Evolutionary conservation across 371 early-diverging fungal genomes (phyloP).

Genomic region (Mortierella sp.): DNA sequence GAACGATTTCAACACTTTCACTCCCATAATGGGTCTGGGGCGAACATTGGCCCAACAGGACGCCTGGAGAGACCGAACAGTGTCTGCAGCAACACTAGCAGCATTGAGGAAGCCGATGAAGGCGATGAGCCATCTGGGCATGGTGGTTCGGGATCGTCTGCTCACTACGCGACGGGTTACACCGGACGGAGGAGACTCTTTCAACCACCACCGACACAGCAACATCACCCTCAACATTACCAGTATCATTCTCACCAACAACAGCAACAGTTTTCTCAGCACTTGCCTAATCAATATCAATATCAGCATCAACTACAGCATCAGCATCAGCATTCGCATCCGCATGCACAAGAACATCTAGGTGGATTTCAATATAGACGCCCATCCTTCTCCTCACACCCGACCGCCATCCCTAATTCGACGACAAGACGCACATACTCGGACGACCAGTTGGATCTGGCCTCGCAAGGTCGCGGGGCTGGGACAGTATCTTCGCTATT

Average conservation of each 20-base stretch:
- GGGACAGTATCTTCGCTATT: neutral
- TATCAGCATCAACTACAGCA: neutral
- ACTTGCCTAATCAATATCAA: neutral
- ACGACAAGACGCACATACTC: slow-evolving; percentile 16
- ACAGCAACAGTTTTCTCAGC: slow-evolving; percentile 4
- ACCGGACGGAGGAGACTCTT: slow-evolving; percentile 27
- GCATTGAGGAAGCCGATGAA: slow-evolving; percentile 46
- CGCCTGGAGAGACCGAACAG: slow-evolving; percentile 39
- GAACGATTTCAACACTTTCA: slow-evolving; percentile 41
- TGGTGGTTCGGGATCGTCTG: slow-evolving; percentile 38
- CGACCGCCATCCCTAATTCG: neutral
- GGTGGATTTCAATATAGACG: slow-evolving; percentile 7
- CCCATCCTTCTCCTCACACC: slow-evolving; percentile 6
- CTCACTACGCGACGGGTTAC: slow-evolving; percentile 36
- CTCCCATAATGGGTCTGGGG: slow-evolving; percentile 13
- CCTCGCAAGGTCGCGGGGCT: neutral
- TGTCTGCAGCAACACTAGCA: slow-evolving; percentile 43
- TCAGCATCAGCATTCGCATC: slow-evolving; percentile 1
- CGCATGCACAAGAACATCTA: neutral
- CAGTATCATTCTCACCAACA: neutral
- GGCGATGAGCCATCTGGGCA: slow-evolving; percentile 26
- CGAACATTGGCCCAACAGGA: slow-evolving; percentile 8
- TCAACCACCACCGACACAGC: slow-evolving; percentile 9
- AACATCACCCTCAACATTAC: slow-evolving; percentile 11
- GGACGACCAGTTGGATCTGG: slow-evolving; percentile 29